A percentile compares a stretch with the other conserved stretches of the same genome.
phyloP scores from a whole-genome alignment of 257 asterid species.

The Solanum phureja region DNA sequence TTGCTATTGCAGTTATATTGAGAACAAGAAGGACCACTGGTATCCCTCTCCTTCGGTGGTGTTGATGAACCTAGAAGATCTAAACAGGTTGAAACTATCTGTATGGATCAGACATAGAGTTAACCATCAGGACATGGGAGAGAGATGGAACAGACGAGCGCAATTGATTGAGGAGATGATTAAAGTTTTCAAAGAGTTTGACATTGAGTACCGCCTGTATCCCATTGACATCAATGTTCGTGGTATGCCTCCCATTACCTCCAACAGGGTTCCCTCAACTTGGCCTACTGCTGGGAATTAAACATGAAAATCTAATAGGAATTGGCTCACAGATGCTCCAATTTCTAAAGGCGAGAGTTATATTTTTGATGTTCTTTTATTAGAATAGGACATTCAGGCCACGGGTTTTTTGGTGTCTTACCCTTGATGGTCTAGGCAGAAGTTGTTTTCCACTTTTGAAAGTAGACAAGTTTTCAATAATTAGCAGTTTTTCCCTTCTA shows the following conservation, averaged over 20 bases:
- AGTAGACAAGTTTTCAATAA: background rate
- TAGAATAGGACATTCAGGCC: background rate
- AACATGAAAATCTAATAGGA: background rate
- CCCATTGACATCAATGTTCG: conserved; percentile 63
- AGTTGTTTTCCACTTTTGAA: background rate
- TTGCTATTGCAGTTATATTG: conserved; percentile 21
- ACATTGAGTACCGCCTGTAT: conserved; percentile 63
- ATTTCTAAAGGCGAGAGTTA: background rate
- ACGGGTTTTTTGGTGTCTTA: background rate
- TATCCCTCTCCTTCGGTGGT: conserved; percentile 52
- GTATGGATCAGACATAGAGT: conserved; percentile 82
- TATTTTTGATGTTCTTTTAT: background rate
- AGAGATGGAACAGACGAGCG: conserved; percentile 60
- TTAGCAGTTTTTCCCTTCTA: background rate
- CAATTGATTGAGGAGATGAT: conserved; percentile 56
- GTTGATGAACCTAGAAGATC: conserved; percentile 44
- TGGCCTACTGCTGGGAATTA: conserved; percentile 24
- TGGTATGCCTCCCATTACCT: conserved; percentile 43
- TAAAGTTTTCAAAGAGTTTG: conserved; percentile 62
- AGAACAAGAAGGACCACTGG: conserved; percentile 75
- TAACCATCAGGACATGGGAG: conserved; percentile 79
- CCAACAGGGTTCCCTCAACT: conserved; percentile 39
- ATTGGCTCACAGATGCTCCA: background rate
- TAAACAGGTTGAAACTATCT: conserved; percentile 37
- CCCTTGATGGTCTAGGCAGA: background rate